Evolutionary conservation across 2,329 filamentous ascomycete species (phyloP).

Genomic region (Ramularia endophylla): DNA sequence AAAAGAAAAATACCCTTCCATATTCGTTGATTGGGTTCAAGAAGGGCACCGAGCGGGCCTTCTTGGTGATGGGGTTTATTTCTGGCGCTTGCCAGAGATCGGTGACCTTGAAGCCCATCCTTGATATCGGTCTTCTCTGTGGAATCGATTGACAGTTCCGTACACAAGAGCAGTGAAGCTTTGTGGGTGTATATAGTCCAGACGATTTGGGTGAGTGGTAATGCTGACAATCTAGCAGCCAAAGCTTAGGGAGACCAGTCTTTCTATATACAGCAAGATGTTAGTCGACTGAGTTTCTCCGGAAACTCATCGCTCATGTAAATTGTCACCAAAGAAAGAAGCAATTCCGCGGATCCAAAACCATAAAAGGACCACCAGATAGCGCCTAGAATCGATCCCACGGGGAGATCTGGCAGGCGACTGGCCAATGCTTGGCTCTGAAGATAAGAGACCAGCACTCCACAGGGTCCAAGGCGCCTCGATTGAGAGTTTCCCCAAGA

Average conservation of each 20-base stretch:
- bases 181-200: no score
- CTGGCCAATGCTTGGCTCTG: conserved; percentile 8
- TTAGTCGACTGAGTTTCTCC: no score
- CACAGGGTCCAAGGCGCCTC: no score
- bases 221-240: no score
- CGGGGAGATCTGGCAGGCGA: neutral
- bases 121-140: neutral
- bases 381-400: no score
- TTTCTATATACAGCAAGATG: no score
- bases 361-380: no score
- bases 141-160: no score
- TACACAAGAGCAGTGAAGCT: neutral
- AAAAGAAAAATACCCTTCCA: conserved; percentile 85
- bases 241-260: no score
- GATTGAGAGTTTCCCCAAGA: no score
- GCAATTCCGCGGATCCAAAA: conserved; percentile 7
- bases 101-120: conserved; percentile 17
- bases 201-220: no score
- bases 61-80: conserved; percentile 77
- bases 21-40: conserved; percentile 74
- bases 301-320: no score
- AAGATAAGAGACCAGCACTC: neutral
- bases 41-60: conserved; percentile 72
- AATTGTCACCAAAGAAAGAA: neutral
- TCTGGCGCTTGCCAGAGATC: conserved; percentile 53